A percentile compares a stretch with the other conserved stretches of the same genome.
These are phyloP conservation scores for Davidsoniella virescens DNA, from an alignment of 2,329 filamentous ascomycete genomes.

Conservation along the genomic window DNA sequence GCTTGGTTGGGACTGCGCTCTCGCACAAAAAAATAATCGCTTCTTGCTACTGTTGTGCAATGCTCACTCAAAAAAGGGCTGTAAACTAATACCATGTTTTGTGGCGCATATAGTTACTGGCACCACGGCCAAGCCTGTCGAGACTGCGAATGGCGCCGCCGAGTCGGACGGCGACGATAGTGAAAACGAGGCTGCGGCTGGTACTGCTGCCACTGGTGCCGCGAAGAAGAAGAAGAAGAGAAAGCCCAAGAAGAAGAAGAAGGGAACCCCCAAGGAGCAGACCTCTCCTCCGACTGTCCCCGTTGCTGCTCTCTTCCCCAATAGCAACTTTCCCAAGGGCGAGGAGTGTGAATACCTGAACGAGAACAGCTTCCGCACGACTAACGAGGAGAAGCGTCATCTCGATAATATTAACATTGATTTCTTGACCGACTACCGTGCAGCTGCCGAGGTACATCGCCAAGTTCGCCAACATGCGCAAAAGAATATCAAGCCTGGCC, in stretches of 20 bases:
- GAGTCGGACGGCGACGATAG: conserved; percentile 34
- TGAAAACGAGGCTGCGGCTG: conserved; percentile 4
- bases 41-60: background rate
- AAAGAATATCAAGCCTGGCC: conserved; percentile 58
- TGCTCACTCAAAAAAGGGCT: conserved; percentile 7
- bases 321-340: conserved; percentile 56
- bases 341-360: conserved; percentile 63
- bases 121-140: conserved; percentile 19
- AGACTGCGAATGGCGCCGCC: conserved; percentile 23
- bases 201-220: conserved; percentile 3
- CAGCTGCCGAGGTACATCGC: conserved; percentile 60
- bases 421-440: conserved; percentile 57
- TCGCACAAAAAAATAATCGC: background rate
- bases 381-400: conserved; percentile 69
- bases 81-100: background rate
- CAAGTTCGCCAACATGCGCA: conserved; percentile 66
- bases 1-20: background rate
- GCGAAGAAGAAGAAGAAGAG: conserved; percentile 71
- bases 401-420: conserved; percentile 62
- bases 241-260: conserved; percentile 58
- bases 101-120: conserved; percentile 19
- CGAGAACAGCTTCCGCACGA: conserved; percentile 66
- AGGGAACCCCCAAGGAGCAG: conserved; percentile 49
- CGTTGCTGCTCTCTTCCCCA: conserved; percentile 57
- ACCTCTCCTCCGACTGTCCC: conserved; percentile 62